A percentile compares a stretch with the other conserved stretches of the same genome.
Conservation (phyloP, 2,329 filamentous ascomycete species). For the Fusarium nanum region DNA sequence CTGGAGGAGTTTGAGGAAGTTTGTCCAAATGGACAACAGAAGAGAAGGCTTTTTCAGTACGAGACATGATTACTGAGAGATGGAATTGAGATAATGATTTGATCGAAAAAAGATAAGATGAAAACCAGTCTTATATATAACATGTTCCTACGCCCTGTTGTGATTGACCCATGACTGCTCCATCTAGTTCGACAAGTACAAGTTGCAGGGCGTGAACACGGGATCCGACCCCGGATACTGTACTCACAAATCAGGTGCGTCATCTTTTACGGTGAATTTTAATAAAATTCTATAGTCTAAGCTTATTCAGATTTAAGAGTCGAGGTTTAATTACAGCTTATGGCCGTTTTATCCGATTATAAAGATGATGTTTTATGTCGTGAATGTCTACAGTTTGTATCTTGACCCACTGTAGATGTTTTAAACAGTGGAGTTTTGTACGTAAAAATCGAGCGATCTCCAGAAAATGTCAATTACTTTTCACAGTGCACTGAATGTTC, state of each 20-base stretch:
- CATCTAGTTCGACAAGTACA: slow-evolving; percentile 39
- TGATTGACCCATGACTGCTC: slow-evolving; percentile 37
- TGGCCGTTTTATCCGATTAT: slow-evolving; percentile 17
- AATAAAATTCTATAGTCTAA: background rate
- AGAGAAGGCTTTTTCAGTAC: slow-evolving; percentile 14
- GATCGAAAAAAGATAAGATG: background rate
- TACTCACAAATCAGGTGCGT: background rate
- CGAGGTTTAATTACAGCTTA: background rate
- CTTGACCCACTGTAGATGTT: slow-evolving; percentile 31
- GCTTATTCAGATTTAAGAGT: background rate
- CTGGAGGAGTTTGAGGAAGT: slow-evolving; percentile 23
- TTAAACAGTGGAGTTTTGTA: slow-evolving; percentile 28
- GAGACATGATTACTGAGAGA: slow-evolving; percentile 11
- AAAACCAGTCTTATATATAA: background rate
- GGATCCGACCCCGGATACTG: slow-evolving; percentile 24
- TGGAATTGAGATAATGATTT: background rate
- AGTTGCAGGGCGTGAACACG: slow-evolving; percentile 36
- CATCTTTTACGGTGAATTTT: background rate
- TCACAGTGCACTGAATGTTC: background rate
- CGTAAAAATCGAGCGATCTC: slow-evolving; percentile 33
- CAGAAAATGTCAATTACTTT: background rate
- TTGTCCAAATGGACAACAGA: slow-evolving; percentile 28
- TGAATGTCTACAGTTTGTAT: slow-evolving; percentile 8
- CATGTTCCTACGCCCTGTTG: slow-evolving; percentile 28
- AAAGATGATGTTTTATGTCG: background rate